Evolutionary conservation across 2,329 filamentous ascomycete genomes (phyloP).

Genomic region (Cytospora mali): DNA sequence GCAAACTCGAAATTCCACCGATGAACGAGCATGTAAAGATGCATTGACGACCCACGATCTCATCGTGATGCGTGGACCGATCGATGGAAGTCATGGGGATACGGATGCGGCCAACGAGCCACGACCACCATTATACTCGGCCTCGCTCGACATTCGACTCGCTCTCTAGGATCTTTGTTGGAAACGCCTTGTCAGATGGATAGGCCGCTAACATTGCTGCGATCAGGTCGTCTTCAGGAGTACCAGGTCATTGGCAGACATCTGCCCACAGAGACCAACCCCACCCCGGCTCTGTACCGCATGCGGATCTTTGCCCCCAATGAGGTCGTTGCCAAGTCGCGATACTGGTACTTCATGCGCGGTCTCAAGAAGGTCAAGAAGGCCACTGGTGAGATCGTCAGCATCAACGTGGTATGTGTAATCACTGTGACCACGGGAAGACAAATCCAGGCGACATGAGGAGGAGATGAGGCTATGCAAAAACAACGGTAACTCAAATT

Average conservation of each 20-base stretch:
- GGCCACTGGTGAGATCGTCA: constrained; percentile 99
- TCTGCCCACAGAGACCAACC: constrained; percentile 96
- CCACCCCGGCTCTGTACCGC: constrained; percentile 97
- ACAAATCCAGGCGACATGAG: constrained; percentile 16
- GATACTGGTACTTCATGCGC: constrained; percentile 99
- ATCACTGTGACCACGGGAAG: constrained; percentile 19
- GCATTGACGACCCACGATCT: not conserved
- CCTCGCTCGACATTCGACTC: constrained; percentile 34
- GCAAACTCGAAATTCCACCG: not conserved
- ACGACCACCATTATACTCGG: not conserved
- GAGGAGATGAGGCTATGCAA: not conserved
- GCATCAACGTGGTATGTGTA: constrained; percentile 83
- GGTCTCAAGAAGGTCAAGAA: constrained; percentile 99
- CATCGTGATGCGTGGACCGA: not conserved
- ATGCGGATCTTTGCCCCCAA: constrained; percentile 99
- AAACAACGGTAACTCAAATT: constrained; percentile 26
- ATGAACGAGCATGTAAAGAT: not conserved
- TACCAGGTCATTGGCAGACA: constrained; percentile 99
- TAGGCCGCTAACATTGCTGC: constrained; percentile 20
- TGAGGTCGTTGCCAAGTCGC: constrained; percentile 97
- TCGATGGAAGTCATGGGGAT: not conserved
- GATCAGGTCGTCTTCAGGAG: constrained; percentile 95
- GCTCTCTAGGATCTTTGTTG: not conserved
- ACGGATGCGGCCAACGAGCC: not conserved
- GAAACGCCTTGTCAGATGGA: not conserved